phyloP scores from a whole-genome alignment of 2,329 filamentous ascomycete genomes.

The Pseudogymnoascus sp. region DNA sequence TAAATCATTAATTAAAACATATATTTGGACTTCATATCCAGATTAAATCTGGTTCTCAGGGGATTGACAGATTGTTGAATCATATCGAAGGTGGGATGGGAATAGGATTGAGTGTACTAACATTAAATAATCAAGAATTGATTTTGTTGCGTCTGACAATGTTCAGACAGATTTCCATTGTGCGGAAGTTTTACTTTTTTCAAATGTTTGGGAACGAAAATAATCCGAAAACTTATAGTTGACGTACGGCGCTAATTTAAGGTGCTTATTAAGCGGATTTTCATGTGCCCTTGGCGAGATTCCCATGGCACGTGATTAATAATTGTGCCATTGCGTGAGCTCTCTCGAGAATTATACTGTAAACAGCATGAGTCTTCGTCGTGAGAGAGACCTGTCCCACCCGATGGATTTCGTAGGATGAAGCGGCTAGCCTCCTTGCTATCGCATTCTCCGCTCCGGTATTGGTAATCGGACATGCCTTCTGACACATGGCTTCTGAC shows the following conservation, averaged over 20 bases:
- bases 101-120: conserved; percentile 14
- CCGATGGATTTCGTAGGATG: not conserved
- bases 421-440: not conserved
- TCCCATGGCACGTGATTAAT: not conserved
- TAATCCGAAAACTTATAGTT: conserved; percentile 6
- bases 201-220: not conserved
- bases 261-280: not conserved
- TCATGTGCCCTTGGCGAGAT: not conserved
- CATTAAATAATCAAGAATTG: conserved; percentile 6
- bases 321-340: not conserved
- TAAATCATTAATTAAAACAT: conserved; percentile 42
- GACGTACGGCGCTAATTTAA: conserved; percentile 1
- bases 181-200: not conserved
- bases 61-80: conserved; percentile 80
- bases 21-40: conserved; percentile 41
- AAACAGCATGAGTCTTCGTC: not conserved
- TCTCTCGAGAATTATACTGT: not conserved
- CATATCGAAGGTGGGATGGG: conserved; percentile 38
- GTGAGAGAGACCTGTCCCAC: not conserved
- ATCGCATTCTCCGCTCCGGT: not conserved
- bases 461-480: not conserved
- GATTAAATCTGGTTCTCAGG: conserved; percentile 47
- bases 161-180: not conserved
- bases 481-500: conserved; percentile 2
- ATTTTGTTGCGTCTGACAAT: not conserved